Evolutionary conservation across 2,329 filamentous ascomycete genomes (phyloP).

Genomic region (Truncatella angustata): DNA sequence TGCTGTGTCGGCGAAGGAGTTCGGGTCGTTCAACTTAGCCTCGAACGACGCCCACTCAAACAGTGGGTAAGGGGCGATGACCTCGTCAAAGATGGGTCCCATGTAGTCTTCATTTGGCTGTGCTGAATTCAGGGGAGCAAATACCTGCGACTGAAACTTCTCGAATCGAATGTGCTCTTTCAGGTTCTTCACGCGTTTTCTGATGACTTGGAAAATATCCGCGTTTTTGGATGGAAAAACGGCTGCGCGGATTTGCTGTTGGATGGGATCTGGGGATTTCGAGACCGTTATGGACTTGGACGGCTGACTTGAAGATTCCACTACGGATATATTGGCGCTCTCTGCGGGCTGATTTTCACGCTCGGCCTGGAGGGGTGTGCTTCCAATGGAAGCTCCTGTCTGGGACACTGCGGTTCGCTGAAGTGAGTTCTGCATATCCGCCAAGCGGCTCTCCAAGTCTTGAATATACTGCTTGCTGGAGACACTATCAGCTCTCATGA

Average conservation of each 20-base stretch:
- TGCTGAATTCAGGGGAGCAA: not conserved
- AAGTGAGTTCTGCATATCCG: not conserved
- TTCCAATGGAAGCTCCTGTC: too few relatives aligned
- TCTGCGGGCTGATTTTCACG: too few relatives aligned
- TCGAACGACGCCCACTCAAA: not conserved
- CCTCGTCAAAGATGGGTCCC: not conserved
- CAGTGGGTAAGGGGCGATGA: not conserved
- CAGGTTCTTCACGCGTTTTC: not conserved
- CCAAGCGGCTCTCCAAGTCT: not conserved
- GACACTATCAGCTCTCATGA: not conserved
- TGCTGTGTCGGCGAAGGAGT: not conserved
- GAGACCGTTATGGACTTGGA: too few relatives aligned
- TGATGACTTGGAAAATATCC: not conserved
- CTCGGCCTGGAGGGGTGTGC: too few relatives aligned
- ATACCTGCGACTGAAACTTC: not conserved
- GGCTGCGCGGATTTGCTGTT: too few relatives aligned
- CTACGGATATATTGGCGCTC: too few relatives aligned
- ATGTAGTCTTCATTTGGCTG: not conserved
- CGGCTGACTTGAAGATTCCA: too few relatives aligned
- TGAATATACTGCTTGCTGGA: constrained; percentile 1
- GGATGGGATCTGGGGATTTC: too few relatives aligned
- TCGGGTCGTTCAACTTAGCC: not conserved
- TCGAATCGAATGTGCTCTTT: not conserved
- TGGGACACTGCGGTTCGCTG: not conserved
- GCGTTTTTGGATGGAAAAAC: not conserved